These are phyloP conservation scores for Cladosporium sp. DNA, from an alignment of 2,329 filamentous ascomycete species.

Conservation along the genomic window DNA sequence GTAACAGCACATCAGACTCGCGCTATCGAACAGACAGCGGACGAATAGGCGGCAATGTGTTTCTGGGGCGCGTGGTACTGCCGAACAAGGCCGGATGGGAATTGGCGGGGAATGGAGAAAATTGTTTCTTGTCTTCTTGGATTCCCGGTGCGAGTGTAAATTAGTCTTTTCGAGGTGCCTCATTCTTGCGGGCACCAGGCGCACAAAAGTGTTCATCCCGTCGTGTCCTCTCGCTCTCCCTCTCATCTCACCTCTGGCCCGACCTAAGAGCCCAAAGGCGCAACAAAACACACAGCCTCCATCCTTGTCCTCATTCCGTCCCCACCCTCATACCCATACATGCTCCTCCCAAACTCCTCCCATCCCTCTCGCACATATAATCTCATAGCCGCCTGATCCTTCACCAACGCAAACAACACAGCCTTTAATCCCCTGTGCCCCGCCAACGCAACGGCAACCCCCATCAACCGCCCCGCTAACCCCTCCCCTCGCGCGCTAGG, in stretches of 20 bases:
- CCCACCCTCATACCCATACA: neutral
- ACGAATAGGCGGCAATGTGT: slow-evolving; percentile 1
- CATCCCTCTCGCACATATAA: slow-evolving; percentile 22
- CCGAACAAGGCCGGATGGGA: neutral
- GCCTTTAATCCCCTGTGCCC: slow-evolving; percentile 8
- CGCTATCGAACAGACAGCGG: neutral
- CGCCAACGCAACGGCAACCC: slow-evolving; percentile 12
- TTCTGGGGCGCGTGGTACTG: slow-evolving; percentile 4
- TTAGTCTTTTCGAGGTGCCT: neutral
- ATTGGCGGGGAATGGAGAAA: slow-evolving; percentile 2
- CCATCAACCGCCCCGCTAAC: slow-evolving; percentile 17
- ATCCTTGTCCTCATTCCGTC: slow-evolving; percentile 6
- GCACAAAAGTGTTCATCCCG: slow-evolving; percentile 1
- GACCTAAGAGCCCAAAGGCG: neutral
- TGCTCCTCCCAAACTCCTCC: slow-evolving; percentile 15
- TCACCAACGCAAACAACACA: slow-evolving; percentile 21
- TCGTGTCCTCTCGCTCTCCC: neutral
- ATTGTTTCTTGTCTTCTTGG: neutral
- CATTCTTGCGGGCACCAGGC: neutral
- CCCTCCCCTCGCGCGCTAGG: slow-evolving; percentile 17
- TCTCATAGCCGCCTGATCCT: slow-evolving; percentile 20
- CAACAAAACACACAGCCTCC: slow-evolving; percentile 11
- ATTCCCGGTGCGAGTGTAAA: slow-evolving; percentile 8
- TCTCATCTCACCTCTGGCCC: neutral
- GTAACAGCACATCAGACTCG: neutral